Evolutionary conservation across 441 rosid genomes (phyloP).

Genomic region (Rhodomyrtus psidioides): DNA sequence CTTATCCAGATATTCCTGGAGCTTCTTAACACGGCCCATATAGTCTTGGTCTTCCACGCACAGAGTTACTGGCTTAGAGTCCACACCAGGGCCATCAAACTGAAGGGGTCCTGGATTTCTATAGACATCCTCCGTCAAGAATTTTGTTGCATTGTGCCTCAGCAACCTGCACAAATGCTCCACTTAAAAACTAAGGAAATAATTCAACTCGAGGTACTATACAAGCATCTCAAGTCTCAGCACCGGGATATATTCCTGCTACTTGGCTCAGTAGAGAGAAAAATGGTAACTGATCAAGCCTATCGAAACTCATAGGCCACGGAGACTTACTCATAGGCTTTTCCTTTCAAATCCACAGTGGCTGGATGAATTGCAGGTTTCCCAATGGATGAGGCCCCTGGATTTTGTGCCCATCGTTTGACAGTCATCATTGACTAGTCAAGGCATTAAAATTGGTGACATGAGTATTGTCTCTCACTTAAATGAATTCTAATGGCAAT

Average conservation of each 20-base stretch:
- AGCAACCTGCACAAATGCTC: conserved; percentile 52
- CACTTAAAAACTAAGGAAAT: background rate
- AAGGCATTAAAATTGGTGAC: background rate
- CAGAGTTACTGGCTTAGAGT: conserved; percentile 70
- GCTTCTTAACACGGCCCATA: conserved; percentile 94
- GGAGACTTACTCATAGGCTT: conserved; percentile 77
- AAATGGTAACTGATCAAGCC: background rate
- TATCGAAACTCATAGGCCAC: background rate
- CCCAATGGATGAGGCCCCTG: conserved; percentile 66
- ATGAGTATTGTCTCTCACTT: background rate
- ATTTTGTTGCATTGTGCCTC: conserved; percentile 56
- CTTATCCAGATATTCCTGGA: conserved; percentile 89
- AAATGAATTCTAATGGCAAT: background rate
- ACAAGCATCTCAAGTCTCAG: background rate
- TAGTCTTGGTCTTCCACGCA: conserved; percentile 99
- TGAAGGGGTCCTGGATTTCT: conserved; percentile 99
- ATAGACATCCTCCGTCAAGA: conserved; percentile 83
- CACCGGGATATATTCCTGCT: background rate
- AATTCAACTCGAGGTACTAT: background rate
- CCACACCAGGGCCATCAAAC: conserved; percentile 95
- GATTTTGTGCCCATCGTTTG: conserved; percentile 85
- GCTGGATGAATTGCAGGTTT: conserved; percentile 97
- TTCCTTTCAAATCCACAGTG: conserved; percentile 88
- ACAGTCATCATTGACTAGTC: conserved; percentile 92
- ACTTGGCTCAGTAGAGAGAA: background rate